Percentiles rank a stretch among this genome's conserved stretches.
Evolutionary conservation across 2,329 filamentous ascomycete genomes (phyloP).

Genomic region (Colletotrichum coccodes): DNA sequence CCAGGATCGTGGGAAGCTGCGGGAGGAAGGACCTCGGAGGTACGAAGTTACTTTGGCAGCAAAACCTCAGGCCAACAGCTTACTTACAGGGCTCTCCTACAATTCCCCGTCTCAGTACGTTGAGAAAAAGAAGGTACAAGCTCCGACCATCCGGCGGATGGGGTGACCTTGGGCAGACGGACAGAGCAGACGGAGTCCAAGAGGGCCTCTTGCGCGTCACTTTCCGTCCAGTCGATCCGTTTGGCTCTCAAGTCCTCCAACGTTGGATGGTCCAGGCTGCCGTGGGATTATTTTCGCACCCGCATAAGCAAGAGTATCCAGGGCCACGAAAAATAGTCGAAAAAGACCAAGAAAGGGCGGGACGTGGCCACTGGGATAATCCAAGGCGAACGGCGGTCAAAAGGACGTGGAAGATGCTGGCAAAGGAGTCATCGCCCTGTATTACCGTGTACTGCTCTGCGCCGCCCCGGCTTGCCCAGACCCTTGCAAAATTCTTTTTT

Average conservation of each 20-base stretch:
- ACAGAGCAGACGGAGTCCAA: background rate
- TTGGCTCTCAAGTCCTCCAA: constrained; percentile 2
- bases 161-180: constrained; percentile 5
- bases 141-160: constrained; percentile 25
- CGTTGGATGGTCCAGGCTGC: constrained; percentile 10
- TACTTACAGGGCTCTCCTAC: background rate
- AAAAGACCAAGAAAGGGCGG: background rate
- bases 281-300: constrained; percentile 2
- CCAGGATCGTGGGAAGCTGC: background rate
- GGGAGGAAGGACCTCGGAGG: background rate
- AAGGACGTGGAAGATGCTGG: background rate
- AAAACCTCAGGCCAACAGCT: background rate
- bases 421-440: background rate
- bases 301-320: constrained; percentile 16
- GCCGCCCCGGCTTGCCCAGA: background rate
- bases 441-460: background rate
- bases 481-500: background rate
- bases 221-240: constrained; percentile 19
- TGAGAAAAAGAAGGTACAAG: background rate
- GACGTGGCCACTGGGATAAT: background rate
- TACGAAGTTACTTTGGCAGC: background rate
- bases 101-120: background rate
- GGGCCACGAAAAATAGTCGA: background rate
- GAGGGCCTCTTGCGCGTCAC: background rate
- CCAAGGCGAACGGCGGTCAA: constrained; percentile 14